Percentiles rank a stretch among this genome's conserved stretches.
Evolutionary conservation across 352 stramenopile species (phyloP).

Genomic region (Plasmopara halstedii): DNA sequence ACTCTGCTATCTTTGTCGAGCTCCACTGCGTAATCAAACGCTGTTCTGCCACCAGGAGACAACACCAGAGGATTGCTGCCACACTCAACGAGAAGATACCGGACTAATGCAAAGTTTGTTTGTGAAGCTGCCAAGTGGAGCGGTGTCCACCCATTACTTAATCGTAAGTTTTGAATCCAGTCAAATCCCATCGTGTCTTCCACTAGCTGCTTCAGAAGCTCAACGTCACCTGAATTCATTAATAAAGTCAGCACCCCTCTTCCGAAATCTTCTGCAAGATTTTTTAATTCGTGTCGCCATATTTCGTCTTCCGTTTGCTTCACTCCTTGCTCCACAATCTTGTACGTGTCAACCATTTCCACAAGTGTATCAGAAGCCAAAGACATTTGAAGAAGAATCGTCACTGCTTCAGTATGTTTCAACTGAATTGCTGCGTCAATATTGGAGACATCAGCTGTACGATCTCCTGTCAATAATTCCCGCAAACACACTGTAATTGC

Average conservation of each 20-base stretch:
- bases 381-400: conserved; percentile 1
- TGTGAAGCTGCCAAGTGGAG: conserved; percentile 5
- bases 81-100: conserved; percentile 10
- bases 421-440: conserved; percentile 8
- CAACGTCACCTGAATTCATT: neutral
- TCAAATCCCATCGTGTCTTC: neutral
- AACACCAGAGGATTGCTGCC: conserved; percentile 3
- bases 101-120: neutral
- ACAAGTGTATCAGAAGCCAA: conserved; percentile 3
- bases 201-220: conserved; percentile 1
- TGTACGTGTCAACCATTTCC: neutral
- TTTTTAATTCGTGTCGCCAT: neutral
- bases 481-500: conserved; percentile 1
- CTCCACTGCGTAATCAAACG: conserved; percentile 2
- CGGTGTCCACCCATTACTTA: conserved; percentile 7
- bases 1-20: neutral
- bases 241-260: neutral
- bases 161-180: conserved; percentile 2
- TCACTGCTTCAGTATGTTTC: conserved; percentile 2
- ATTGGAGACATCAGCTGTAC: neutral
- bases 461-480: neutral
- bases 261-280: neutral
- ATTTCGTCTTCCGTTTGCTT: neutral
- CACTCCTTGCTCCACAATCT: conserved; percentile 1
- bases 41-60: conserved; percentile 1